Evolutionary conservation across 2,329 filamentous ascomycete species (phyloP).

Genomic region (Chaetomiaceae sp.): DNA sequence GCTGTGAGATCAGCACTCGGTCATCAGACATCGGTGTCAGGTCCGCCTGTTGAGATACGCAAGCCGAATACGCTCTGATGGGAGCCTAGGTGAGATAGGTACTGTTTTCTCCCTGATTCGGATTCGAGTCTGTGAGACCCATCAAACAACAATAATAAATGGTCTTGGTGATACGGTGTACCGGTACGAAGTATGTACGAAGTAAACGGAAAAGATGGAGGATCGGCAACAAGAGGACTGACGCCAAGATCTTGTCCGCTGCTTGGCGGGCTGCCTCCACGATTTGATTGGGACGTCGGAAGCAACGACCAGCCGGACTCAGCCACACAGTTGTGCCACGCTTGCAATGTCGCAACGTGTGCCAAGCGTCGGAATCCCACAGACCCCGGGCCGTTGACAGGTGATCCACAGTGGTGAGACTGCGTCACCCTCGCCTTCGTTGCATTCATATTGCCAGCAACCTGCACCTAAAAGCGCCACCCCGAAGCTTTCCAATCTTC

Average conservation of each 20-base stretch:
- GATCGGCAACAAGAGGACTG: background rate
- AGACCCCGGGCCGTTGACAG: background rate
- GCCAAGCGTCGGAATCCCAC: conserved; percentile 8
- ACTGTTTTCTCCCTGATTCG: no score
- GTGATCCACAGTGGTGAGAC: conserved; percentile 18
- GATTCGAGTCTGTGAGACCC: no score
- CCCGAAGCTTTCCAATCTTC: no score
- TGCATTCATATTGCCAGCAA: conserved; percentile 1
- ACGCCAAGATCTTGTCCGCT: background rate
- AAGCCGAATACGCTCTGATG: no score
- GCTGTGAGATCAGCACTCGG: background rate
- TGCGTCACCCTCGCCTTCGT: conserved; percentile 2
- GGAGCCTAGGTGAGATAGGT: no score
- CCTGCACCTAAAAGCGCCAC: no score
- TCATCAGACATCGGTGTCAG: background rate
- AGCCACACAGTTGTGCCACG: conserved; percentile 17
- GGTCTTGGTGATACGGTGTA: no score
- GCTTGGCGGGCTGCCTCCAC: conserved; percentile 20
- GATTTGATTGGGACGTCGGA: conserved; percentile 7
- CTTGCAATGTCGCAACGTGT: conserved; percentile 12
- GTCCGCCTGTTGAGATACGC: background rate
- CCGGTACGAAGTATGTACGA: no score
- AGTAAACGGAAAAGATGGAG: no score
- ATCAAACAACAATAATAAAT: no score
- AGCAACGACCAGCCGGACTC: conserved; percentile 5